These are phyloP conservation scores for Fusarium goolgardi DNA, from an alignment of 2,329 filamentous ascomycete genomes.

Conservation along the genomic window DNA sequence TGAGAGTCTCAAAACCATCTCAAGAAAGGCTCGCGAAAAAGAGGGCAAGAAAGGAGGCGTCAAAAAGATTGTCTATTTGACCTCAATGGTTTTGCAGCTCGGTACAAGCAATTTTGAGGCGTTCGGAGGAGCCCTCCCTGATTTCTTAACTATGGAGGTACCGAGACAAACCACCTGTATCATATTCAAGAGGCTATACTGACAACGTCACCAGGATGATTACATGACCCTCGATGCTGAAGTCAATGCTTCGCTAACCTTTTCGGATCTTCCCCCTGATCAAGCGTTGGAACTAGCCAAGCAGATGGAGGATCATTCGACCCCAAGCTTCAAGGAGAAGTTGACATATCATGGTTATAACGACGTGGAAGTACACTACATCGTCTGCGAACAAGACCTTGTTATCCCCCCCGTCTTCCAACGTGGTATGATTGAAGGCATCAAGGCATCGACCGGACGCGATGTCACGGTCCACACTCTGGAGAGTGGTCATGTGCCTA, in stretches of 20 bases:
- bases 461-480: slow-evolving; percentile 11
- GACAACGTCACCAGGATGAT: background rate
- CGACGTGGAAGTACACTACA: slow-evolving; percentile 32
- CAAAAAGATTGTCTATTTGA: slow-evolving; percentile 19
- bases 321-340: slow-evolving; percentile 25
- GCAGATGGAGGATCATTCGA: slow-evolving; percentile 27
- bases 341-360: slow-evolving; percentile 34
- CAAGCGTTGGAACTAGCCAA: slow-evolving; percentile 12
- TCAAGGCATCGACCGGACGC: slow-evolving; percentile 1
- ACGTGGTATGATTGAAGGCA: slow-evolving; percentile 19
- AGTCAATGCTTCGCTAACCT: background rate
- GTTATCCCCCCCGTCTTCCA: slow-evolving; percentile 13
- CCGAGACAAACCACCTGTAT: accelerated
- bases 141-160: slow-evolving; percentile 3
- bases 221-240: slow-evolving; percentile 15
- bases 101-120: slow-evolving; percentile 11
- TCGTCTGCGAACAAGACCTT: slow-evolving; percentile 27
- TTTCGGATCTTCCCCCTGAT: slow-evolving; percentile 24
- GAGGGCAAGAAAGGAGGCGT: slow-evolving; percentile 19
- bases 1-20: slow-evolving; percentile 12
- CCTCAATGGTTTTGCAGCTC: slow-evolving; percentile 14
- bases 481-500: slow-evolving; percentile 10
- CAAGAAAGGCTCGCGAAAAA: background rate
- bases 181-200: accelerated
- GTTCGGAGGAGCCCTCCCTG: slow-evolving; percentile 12